Evolutionary conservation across 2,329 filamentous ascomycete genomes (phyloP), one percentile per base, ranked within the genome.

Genomic region (Colletotrichum sp.): DNA sequence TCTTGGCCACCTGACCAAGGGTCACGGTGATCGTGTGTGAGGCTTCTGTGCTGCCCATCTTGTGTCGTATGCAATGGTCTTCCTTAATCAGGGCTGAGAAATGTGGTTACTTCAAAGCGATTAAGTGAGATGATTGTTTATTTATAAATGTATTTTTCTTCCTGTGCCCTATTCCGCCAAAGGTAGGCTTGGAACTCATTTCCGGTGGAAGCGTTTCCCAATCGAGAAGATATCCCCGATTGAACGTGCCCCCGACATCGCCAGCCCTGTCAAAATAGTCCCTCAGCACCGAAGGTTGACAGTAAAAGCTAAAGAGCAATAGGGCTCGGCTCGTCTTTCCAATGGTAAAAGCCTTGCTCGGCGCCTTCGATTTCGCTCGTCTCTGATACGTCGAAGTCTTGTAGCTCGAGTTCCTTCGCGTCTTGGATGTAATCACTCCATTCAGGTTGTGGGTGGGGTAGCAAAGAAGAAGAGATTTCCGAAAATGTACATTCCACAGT

Each of bases 1-100:
- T 85, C 78, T 89, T 89, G 77, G 89, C 88, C 69, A 92, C 81
- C 74, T 89, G 84, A 38, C 80, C 77, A 0, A 89, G 80, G 24
- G 87, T 86, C n/a, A 89, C 84, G 2, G 79, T 83, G 77, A 89
- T 80, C 30, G 82, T 82, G 69, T 81, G 34, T 12, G 57, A 13
- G 26, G 79, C 79, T 64, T 43, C 34, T 30, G 18, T 32, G 24
- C 18, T 32, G 58, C 24, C 18, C 28, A 30, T 61, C 26, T 13
- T 61, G 58, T 24, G n/a, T 58, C 5, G 55, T 18, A 3, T 58
- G 55, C 5, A 16, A 58, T 24, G 15, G 13, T 16, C 26, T 58
- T 52, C 3, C 43, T 48, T 21, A 18, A 13, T 21, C n/a, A 52
- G n/a, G 0, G 6, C n/a, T 52, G n/a, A 8, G n/a, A 21, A 21